Conservation (phyloP, 2,329 filamentous ascomycete species). For the Phyllosticta citriasiana region DNA sequence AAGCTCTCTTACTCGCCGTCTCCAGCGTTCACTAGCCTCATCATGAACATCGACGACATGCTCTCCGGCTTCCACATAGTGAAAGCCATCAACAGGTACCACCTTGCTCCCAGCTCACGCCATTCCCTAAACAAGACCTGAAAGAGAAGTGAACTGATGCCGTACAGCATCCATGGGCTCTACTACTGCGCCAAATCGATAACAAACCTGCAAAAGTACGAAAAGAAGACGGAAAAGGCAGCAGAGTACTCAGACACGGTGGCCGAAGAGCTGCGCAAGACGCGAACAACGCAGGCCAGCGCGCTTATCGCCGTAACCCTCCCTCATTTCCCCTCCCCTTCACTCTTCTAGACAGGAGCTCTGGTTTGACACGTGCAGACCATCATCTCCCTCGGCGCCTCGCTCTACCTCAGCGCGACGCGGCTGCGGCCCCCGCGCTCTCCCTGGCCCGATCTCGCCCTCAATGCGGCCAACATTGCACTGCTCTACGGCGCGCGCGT, state of each 20-base stretch:
- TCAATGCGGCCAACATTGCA: slow-evolving; percentile 13
- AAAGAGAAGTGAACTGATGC: background rate
- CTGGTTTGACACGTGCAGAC: slow-evolving; percentile 11
- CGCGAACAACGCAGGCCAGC: slow-evolving; percentile 25
- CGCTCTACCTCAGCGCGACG: slow-evolving; percentile 15
- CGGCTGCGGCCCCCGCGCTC: slow-evolving; percentile 1
- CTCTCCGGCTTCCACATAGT: background rate
- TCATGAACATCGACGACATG: background rate
- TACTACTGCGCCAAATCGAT: slow-evolving; percentile 27
- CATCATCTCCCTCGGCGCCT: slow-evolving; percentile 17
- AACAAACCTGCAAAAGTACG: slow-evolving; percentile 25
- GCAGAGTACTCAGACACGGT: slow-evolving; percentile 27
- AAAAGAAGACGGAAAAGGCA: slow-evolving; percentile 24
- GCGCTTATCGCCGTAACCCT: slow-evolving; percentile 21
- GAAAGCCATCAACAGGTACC: background rate
- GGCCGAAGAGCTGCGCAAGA: slow-evolving; percentile 24
- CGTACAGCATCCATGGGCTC: slow-evolving; percentile 18
- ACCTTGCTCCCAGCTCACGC: background rate
- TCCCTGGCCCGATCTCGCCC: slow-evolving; percentile 6
- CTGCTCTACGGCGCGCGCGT: slow-evolving; percentile 13
- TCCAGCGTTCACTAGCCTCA: background rate
- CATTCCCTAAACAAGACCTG: background rate
- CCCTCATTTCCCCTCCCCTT: no score
- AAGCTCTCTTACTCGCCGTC: no score
- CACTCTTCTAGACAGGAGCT: no score